Evolutionary conservation across 2,329 filamentous ascomycete species (phyloP).

Genomic region (Botrytis tulipae): DNA sequence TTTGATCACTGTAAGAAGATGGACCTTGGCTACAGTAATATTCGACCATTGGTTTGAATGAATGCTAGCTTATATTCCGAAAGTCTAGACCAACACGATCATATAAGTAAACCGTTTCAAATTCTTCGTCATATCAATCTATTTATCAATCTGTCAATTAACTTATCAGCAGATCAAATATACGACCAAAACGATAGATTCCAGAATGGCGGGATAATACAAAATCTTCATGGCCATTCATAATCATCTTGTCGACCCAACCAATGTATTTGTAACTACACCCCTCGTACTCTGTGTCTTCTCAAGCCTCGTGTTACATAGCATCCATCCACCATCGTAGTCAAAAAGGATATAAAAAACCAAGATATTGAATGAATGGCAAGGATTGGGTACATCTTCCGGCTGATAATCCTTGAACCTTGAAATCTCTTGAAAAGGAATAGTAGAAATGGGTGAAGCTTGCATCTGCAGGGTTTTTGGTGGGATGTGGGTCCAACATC

Average conservation of each 20-base stretch:
- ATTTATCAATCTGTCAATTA: background rate
- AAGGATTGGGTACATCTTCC: background rate
- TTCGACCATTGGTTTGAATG: background rate
- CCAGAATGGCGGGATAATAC: background rate
- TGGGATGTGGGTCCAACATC: background rate
- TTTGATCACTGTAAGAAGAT: background rate
- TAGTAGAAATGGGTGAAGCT: background rate
- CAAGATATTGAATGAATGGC: background rate
- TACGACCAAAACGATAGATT: background rate
- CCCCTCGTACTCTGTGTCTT: background rate
- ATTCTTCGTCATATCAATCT: background rate
- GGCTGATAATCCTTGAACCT: background rate
- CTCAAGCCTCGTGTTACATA: background rate
- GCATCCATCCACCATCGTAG: background rate
- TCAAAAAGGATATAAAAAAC: background rate
- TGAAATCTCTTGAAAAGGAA: background rate
- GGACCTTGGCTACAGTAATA: background rate
- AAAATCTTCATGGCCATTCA: background rate
- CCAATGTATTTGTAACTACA: background rate
- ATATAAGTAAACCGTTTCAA: background rate
- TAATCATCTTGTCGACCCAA: background rate
- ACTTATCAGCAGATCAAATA: background rate
- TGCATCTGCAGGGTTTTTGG: slow-evolving; percentile 10
- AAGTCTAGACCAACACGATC: background rate
- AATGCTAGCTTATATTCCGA: background rate